Evolutionary conservation across 1,284 basidiomycete genomes (phyloP).

Genomic region (Ceratobasidium sp.): DNA sequence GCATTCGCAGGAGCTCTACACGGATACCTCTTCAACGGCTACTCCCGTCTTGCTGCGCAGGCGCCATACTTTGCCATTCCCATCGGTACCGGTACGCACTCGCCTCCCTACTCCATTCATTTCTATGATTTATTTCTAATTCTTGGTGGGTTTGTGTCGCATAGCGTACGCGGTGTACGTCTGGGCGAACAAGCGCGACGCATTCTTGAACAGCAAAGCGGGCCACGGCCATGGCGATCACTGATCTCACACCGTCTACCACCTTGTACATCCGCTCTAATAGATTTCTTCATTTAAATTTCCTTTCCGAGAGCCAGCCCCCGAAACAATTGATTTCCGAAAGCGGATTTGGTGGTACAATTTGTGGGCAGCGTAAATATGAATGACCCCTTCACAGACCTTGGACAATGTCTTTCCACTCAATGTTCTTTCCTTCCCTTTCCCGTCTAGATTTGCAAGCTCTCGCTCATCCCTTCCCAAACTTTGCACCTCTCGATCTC

Average conservation of each 20-base stretch:
- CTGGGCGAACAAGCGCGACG: conserved; percentile 83
- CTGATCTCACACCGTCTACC: background rate
- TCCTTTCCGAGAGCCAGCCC: too few species aligned
- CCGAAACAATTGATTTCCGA: too few species aligned
- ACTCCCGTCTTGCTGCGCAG: conserved; percentile 80
- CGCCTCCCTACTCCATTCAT: background rate
- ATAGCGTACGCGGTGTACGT: conserved; percentile 85
- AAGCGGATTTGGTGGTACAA: too few species aligned
- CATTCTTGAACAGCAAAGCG: conserved; percentile 83
- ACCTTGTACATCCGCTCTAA: background rate
- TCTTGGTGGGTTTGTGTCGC: background rate
- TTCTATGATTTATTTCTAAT: conserved; percentile 8
- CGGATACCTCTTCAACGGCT: conserved; percentile 89
- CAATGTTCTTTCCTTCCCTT: background rate
- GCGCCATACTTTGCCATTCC: conserved; percentile 86
- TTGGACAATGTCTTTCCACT: background rate
- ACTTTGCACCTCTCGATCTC: conserved; percentile 26
- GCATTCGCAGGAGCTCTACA: conserved; percentile 78
- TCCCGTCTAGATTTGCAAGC: conserved; percentile 9
- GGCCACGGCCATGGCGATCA: conserved; percentile 60
- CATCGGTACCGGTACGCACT: conserved; percentile 77
- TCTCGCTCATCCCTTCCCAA: conserved; percentile 20
- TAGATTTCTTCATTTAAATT: conserved; percentile 8
- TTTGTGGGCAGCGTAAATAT: too few species aligned
- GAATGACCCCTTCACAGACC: background rate